phyloP scores from a whole-genome alignment of 1,284 basidiomycete genomes.

The Rhodotorula sp. region DNA sequence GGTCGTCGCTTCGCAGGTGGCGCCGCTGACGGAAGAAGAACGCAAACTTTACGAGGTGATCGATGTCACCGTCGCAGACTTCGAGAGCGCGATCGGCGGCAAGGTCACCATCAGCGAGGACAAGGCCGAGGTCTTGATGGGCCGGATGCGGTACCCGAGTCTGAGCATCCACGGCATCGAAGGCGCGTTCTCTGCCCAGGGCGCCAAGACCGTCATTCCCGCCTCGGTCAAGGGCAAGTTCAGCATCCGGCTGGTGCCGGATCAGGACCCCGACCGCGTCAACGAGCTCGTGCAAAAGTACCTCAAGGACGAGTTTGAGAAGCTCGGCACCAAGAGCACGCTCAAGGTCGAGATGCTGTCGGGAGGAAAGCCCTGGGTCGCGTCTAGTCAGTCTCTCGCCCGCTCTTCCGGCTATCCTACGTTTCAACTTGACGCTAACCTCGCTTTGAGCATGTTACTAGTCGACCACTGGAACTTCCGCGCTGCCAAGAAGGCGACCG shows the following conservation, averaged over 20 bases:
- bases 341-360: slow-evolving; percentile 67
- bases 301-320: slow-evolving; percentile 74
- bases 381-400: slow-evolving; percentile 11
- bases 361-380: slow-evolving; percentile 87
- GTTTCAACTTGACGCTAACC: neutral
- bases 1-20: slow-evolving; percentile 53
- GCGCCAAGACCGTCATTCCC: slow-evolving; percentile 78
- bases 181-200: slow-evolving; percentile 76
- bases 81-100: slow-evolving; percentile 77
- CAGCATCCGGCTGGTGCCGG: slow-evolving; percentile 87
- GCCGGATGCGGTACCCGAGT: slow-evolving; percentile 61
- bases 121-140: slow-evolving; percentile 85
- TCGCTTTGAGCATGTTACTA: slow-evolving; percentile 40
- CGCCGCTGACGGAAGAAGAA: slow-evolving; percentile 73
- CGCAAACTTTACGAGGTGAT: slow-evolving; percentile 55
- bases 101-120: slow-evolving; percentile 73
- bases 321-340: slow-evolving; percentile 80
- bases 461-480: slow-evolving; percentile 89
- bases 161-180: slow-evolving; percentile 95
- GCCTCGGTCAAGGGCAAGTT: slow-evolving; percentile 87
- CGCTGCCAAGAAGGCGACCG: slow-evolving; percentile 80
- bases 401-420: neutral
- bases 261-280: slow-evolving; percentile 73
- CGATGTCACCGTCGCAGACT: slow-evolving; percentile 56
- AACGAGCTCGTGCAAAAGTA: slow-evolving; percentile 71